These are phyloP conservation scores for Oryza brachyantha DNA, from an alignment of 176 grass and related monocot species.

Conservation along the genomic window DNA sequence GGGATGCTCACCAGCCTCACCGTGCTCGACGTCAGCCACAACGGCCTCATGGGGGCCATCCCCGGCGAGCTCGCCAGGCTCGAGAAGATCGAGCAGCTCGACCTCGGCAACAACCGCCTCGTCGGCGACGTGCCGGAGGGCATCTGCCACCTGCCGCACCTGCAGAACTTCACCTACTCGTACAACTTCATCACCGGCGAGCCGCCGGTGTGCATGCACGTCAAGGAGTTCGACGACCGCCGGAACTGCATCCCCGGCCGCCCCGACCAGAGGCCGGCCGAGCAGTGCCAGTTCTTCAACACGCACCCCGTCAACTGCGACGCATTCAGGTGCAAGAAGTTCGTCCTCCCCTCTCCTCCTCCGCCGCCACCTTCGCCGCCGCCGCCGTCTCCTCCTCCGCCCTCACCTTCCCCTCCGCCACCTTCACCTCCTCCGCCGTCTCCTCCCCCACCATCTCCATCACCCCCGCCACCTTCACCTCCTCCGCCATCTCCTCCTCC, in stretches of 20 bases:
- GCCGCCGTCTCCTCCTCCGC: neutral
- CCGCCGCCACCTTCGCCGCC: conserved; percentile 33
- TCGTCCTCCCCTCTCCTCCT: conserved; percentile 48
- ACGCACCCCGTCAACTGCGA: conserved; percentile 62
- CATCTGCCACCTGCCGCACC: conserved; percentile 58
- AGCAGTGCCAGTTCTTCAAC: conserved; percentile 58
- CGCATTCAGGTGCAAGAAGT: conserved; percentile 66
- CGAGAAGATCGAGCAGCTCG: conserved; percentile 59
- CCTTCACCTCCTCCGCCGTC: conserved; percentile 16
- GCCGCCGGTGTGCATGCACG: conserved; percentile 51
- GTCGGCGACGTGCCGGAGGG: conserved; percentile 54
- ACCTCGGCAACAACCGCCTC: conserved; percentile 71
- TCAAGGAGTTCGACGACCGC: conserved; percentile 38
- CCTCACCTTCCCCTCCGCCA: neutral
- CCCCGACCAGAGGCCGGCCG: conserved; percentile 53
- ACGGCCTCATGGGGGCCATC: conserved; percentile 63
- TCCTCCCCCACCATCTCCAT: neutral
- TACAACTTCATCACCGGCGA: conserved; percentile 80
- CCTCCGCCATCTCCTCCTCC: neutral
- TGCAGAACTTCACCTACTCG: conserved; percentile 78
- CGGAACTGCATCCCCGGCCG: conserved; percentile 61
- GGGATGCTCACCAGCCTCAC: conserved; percentile 51
- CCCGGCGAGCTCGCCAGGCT: conserved; percentile 49
- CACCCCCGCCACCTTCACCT: neutral
- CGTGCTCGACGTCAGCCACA: conserved; percentile 76